Evolutionary conservation across 345 rosid species (phyloP).

Genomic region (Kandelia obovata): DNA sequence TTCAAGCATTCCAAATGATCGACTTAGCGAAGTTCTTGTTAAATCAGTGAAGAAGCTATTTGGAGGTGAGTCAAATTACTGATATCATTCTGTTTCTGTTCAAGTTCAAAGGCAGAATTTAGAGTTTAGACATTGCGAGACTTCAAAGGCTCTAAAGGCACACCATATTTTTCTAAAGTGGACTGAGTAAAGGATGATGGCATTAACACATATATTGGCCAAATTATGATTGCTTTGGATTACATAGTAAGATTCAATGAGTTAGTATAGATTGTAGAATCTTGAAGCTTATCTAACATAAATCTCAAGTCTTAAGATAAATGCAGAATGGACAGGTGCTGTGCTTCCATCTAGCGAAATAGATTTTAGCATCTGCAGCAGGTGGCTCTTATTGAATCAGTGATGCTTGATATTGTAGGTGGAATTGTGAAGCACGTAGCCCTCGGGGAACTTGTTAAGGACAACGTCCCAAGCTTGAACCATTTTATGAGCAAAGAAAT

Average conservation of each 20-base stretch:
- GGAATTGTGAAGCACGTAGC: slow-evolving; percentile 38
- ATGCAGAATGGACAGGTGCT: not conserved
- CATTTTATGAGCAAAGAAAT: slow-evolving; percentile 48
- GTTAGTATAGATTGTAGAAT: too few relatives aligned
- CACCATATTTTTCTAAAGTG: not conserved
- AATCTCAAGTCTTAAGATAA: too few relatives aligned
- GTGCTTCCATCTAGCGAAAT: not conserved
- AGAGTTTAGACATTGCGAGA: not conserved
- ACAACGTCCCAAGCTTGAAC: slow-evolving; percentile 60
- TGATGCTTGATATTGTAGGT: slow-evolving; percentile 35
- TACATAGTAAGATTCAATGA: too few relatives aligned
- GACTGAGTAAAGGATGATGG: not conserved
- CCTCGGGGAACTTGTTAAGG: slow-evolving; percentile 62
- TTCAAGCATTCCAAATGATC: slow-evolving; percentile 54
- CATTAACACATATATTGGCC: not conserved
- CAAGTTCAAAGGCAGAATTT: not conserved
- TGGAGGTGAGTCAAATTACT: slow-evolving; percentile 42
- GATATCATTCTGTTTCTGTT: not conserved
- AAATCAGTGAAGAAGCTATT: slow-evolving; percentile 54
- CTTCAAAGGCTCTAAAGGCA: not conserved
- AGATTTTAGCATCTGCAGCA: not conserved
- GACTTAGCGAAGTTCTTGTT: slow-evolving; percentile 43
- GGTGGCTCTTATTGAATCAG: not conserved
- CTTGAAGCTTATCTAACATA: too few relatives aligned
- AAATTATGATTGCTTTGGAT: too few relatives aligned